Base-by-base conservation (phyloP, 495 filamentous ascomycete species). In the Hypomontagnella monticulosa region DNA sequence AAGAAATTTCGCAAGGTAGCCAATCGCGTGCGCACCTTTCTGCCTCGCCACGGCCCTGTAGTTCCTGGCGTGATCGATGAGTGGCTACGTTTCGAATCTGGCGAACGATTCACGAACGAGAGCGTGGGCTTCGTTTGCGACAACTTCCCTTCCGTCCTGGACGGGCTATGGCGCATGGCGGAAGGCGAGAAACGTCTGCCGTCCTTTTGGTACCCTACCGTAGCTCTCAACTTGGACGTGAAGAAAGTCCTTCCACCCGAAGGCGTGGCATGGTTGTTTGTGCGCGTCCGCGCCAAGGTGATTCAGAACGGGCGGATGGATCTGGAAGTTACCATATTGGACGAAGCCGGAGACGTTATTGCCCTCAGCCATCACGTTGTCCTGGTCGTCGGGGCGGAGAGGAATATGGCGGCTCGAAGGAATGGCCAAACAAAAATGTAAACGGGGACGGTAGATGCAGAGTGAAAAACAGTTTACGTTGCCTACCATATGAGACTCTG, bases 131-230 rank as follows among this genome's bases (percentile, higher is more conserved):
- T 83, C 70, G 72, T 88, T 30, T 71, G 74, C 27, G 89, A 92
- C 73, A 82, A 85, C 79, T 91, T 87, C 63, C 69, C 71, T 0
- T 57, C 61, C 34, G 48, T 71, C 27, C 46, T 74, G 34, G 57
- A 71, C 3, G 38, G 44, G 0, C 30, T 71, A 12, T 66, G 67
- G 67, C 44, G 34, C 10, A 30, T 2, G 18, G 47, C 54, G n/a
- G 18, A 73, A 37, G 43, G 56, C 40, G 66, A 61, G 4, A 38
- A 46, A 15, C 75, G 55, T 42, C 76, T 75, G 7, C 75, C 74
- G 49, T 15, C 63, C 3, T 72, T 84, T 66, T 93, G 91, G 91
- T 93, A 90, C 77, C 91, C 90, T 12, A 94, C 91, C 3, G 75
- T 93, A 37, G 76, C 84, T 14, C 72, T 91, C 67, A 86, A 85